phyloP scores from a whole-genome alignment of 495 filamentous ascomycete genomes.

The Venustampulla echinocandica region DNA sequence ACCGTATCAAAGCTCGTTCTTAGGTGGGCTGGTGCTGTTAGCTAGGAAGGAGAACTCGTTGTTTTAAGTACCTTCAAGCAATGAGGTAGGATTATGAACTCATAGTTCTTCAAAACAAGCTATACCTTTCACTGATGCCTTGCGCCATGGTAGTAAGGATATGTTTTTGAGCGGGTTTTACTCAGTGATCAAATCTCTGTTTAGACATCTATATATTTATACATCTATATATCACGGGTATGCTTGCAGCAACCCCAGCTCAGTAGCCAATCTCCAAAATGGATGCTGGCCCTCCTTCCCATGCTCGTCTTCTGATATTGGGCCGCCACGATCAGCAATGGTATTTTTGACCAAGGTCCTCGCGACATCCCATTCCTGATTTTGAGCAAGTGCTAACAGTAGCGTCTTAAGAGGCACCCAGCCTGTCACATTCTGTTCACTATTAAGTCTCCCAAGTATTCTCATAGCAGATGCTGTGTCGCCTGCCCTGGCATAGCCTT shows the following conservation, averaged over 20 bases:
- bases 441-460: constrained; percentile 37
- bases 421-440: constrained; percentile 30
- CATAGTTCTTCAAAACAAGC: too few species aligned
- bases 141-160: too few species aligned
- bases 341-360: constrained; percentile 18
- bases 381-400: constrained; percentile 36
- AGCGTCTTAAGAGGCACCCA: constrained; percentile 39
- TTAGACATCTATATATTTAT: too few species aligned
- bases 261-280: constrained; percentile 18
- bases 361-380: constrained; percentile 28
- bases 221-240: too few species aligned
- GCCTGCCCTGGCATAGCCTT: constrained; percentile 47
- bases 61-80: too few species aligned
- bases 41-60: not conserved
- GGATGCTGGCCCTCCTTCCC: constrained; percentile 12
- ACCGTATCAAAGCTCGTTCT: not conserved
- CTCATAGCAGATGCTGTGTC: constrained; percentile 41
- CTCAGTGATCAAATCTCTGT: too few species aligned
- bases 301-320: constrained; percentile 3
- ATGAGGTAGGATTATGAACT: too few species aligned
- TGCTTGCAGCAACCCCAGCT: constrained; percentile 13
- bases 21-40: not conserved
- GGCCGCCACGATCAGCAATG: constrained; percentile 9
- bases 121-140: too few species aligned
- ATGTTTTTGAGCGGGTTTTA: too few species aligned